Evolutionary conservation across 2,329 filamentous ascomycete genomes (phyloP), one percentile per base, ranked within the genome.

Genomic region (Xylariales sp.): DNA sequence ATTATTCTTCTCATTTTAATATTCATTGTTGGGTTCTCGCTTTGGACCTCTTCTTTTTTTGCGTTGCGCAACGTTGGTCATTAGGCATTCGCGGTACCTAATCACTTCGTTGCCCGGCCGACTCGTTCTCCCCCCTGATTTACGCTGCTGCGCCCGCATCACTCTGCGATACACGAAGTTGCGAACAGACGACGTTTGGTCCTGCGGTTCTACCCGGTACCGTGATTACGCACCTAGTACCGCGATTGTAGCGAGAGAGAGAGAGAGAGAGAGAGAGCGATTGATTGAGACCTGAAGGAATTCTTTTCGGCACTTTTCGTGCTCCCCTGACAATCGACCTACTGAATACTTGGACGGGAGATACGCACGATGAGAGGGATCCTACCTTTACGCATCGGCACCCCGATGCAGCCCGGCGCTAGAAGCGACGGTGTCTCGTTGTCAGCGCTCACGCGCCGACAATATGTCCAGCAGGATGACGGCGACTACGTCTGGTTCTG

Each of bases 401-500:
- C 46, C 56, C 57, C 69, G 9, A 69, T 69, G 57, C 67, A 48
- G 18, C 32, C 36, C 39, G 45, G 14, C n/a, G 46, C 18, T 23
- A 23, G 23, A 23, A 23, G 23, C 23, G 23, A 23, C 10, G 9
- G 28, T 16, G 39, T 5, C 18, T 56, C 53, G 23, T 28, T 39
- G 5, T 16, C 7, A 14, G 36, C 64, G 55, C 49, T 68, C 49
- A 30, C 69, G 46, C 69, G 69, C 32, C 74, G 73, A 16, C 74
- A 74, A 34, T 70, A 68, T 30, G 64, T 74, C 6, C 65, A 73
- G 56, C 56, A 67, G 2, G 69, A 75, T 2, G 61, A 72, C 54
- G 73, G 70, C 8, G 68, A 57, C 7, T 54, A 71, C 4, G 66
- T 75, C 30, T 76, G 73, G 73, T 79, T 75, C 74, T 74, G 68